A percentile compares a stretch with the other conserved stretches of the same genome.
These are phyloP conservation scores for Acanthamoeba healyi DNA, from an alignment of 208 protist genomes.

Conservation along the genomic window DNA sequence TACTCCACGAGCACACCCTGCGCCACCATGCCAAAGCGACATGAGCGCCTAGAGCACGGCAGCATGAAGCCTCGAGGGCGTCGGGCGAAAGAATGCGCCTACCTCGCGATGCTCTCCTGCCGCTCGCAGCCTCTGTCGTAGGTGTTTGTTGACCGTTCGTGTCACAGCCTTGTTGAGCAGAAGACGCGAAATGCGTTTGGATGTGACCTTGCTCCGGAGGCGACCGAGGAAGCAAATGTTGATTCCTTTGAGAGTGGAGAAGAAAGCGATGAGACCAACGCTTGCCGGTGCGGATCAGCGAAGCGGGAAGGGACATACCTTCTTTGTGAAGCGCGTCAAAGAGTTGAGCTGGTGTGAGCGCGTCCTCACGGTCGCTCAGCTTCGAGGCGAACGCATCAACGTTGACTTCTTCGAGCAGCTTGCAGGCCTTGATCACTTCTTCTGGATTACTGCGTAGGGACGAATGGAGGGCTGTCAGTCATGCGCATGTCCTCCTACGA, in stretches of 20 bases:
- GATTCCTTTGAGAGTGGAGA: background rate
- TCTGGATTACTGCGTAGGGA: background rate
- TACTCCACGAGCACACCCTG: background rate
- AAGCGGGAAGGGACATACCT: background rate
- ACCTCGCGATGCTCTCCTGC: background rate
- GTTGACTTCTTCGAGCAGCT: background rate
- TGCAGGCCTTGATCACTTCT: background rate
- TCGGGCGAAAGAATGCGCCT: background rate
- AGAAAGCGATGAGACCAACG: background rate
- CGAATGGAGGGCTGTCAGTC: background rate
- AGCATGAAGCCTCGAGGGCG: too few species aligned
- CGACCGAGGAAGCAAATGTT: conserved; percentile 14
- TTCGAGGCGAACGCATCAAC: background rate
- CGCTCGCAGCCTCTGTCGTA: background rate
- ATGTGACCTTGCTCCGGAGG: background rate
- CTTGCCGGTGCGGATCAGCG: too few species aligned
- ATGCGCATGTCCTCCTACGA: too few species aligned
- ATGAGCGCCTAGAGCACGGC: background rate
- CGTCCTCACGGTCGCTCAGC: background rate
- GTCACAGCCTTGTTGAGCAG: background rate
- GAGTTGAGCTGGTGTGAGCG: background rate
- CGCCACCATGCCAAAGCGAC: too few species aligned
- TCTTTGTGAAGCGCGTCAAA: conserved; percentile 6
- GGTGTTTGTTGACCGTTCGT: conserved; percentile 2
- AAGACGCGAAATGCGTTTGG: background rate